Evolutionary conservation across 371 early-diverging fungal genomes (phyloP).

Genomic region (Haplosporangium sp.): DNA sequence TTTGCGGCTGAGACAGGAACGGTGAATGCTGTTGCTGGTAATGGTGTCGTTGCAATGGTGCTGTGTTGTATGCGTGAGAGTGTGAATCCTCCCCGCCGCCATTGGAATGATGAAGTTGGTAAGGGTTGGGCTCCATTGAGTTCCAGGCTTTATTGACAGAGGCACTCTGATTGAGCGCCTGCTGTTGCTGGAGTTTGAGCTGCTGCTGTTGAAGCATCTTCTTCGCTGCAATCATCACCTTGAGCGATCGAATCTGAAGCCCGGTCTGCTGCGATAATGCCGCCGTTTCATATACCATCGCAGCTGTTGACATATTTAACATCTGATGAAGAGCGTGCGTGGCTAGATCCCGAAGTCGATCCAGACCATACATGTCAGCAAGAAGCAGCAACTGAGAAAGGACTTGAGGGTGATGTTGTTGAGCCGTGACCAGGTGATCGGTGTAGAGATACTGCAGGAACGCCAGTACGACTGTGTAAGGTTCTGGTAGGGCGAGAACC

Average conservation of each 20-base stretch:
- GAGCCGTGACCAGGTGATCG: slow-evolving; percentile 72
- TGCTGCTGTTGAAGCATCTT: slow-evolving; percentile 67
- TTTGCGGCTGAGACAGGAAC: slow-evolving; percentile 26
- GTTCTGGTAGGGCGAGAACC: slow-evolving; percentile 64
- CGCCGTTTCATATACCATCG: slow-evolving; percentile 71
- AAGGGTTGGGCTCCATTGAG: slow-evolving; percentile 32
- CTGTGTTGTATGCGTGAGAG: slow-evolving; percentile 2
- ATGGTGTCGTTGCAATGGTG: no score
- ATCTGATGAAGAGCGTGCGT: slow-evolving; percentile 73
- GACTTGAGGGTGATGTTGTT: slow-evolving; percentile 65
- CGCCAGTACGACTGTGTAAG: slow-evolving; percentile 66
- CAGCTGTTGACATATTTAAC: slow-evolving; percentile 71
- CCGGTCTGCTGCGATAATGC: slow-evolving; percentile 64
- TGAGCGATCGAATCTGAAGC: slow-evolving; percentile 67
- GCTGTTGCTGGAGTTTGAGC: slow-evolving; percentile 53
- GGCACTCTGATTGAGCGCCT: slow-evolving; percentile 20
- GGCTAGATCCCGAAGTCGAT: slow-evolving; percentile 63
- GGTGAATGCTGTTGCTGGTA: not conserved
- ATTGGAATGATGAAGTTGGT: slow-evolving; percentile 16
- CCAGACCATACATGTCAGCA: slow-evolving; percentile 68
- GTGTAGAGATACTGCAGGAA: slow-evolving; percentile 80
- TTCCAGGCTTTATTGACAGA: slow-evolving; percentile 45
- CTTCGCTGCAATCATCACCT: slow-evolving; percentile 67
- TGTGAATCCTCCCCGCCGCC: not conserved
- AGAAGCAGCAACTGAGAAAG: slow-evolving; percentile 72